Conservation (phyloP, 192 early-diverging fungal genomes). For the Cladochytrium replicatum region DNA sequence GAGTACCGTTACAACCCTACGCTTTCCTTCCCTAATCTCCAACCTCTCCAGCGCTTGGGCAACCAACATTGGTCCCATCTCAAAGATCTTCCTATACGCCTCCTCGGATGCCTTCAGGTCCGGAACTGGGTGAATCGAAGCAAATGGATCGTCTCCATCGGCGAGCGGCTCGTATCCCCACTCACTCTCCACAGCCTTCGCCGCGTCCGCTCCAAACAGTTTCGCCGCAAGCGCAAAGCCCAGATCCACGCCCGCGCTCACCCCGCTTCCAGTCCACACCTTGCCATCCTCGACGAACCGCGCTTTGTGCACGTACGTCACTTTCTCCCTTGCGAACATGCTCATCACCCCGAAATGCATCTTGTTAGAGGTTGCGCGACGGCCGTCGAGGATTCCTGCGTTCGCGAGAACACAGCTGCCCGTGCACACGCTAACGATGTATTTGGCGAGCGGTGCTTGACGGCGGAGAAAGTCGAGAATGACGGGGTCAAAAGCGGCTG, state of each 20-base stretch:
- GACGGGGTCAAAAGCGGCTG: not conserved
- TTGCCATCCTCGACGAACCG: constrained; percentile 25
- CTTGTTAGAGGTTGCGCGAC: constrained; percentile 26
- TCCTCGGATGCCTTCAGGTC: too few relatives aligned
- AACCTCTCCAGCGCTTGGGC: too few relatives aligned
- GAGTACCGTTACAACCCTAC: too few relatives aligned
- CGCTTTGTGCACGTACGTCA: constrained; percentile 18
- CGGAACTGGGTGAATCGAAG: too few relatives aligned
- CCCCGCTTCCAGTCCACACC: constrained; percentile 21
- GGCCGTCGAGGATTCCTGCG: constrained; percentile 16
- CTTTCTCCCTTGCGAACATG: not conserved
- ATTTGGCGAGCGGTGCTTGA: not conserved
- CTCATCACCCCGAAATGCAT: constrained; percentile 9
- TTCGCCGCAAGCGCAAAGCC: constrained; percentile 5
- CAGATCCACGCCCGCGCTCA: constrained; percentile 28
- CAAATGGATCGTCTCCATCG: constrained; percentile 13
- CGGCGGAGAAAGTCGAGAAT: constrained; percentile 14
- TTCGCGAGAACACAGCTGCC: constrained; percentile 16
- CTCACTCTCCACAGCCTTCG: not conserved
- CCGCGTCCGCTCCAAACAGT: constrained; percentile 6
- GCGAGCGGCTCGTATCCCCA: constrained; percentile 9
- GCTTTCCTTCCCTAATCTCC: too few relatives aligned
- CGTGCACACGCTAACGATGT: constrained; percentile 24
- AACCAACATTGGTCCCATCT: too few relatives aligned
- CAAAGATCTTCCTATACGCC: too few relatives aligned